These are phyloP conservation scores for Rutstroemia sp. DNA, from an alignment of 2,329 filamentous ascomycete genomes.

Conservation along the genomic window DNA sequence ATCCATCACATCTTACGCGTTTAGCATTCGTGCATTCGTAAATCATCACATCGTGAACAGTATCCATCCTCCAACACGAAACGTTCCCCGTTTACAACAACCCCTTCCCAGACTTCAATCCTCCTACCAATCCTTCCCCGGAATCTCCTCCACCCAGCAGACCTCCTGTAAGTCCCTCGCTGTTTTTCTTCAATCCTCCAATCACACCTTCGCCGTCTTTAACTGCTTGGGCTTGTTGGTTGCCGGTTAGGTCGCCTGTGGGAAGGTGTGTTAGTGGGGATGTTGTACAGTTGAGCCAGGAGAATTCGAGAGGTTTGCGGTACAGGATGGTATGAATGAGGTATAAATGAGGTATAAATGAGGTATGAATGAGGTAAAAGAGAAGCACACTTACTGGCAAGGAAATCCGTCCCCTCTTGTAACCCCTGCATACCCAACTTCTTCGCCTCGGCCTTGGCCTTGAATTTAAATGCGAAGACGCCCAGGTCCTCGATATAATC, in stretches of 20 bases:
- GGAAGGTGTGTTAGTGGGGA: neutral
- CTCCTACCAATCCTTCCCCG: neutral
- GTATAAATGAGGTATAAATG: too few relatives aligned
- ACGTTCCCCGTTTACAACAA: neutral
- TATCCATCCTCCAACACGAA: neutral
- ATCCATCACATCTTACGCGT: too few relatives aligned
- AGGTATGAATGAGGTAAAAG: neutral
- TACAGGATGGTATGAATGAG: neutral
- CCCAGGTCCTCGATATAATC: conserved; percentile 33
- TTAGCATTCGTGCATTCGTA: too few relatives aligned
- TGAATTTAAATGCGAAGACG: conserved; percentile 34
- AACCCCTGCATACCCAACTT: conserved; percentile 33
- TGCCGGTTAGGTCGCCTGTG: conserved; percentile 32
- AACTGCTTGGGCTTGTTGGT: conserved; percentile 31
- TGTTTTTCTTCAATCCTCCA: conserved; percentile 16
- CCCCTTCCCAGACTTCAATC: conserved; percentile 4
- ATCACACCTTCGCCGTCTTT: conserved; percentile 19
- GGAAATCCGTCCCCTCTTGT: conserved; percentile 34
- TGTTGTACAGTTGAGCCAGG: neutral
- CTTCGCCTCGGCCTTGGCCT: conserved; percentile 35
- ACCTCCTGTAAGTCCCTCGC: neutral
- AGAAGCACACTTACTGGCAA: conserved; percentile 26
- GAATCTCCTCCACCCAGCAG: neutral
- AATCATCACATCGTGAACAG: too few relatives aligned
- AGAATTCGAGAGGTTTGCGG: neutral